A percentile compares a stretch with the other conserved stretches of the same genome.
Conservation (phyloP, 257 asterid species). For the Solanum neorickii region DNA sequence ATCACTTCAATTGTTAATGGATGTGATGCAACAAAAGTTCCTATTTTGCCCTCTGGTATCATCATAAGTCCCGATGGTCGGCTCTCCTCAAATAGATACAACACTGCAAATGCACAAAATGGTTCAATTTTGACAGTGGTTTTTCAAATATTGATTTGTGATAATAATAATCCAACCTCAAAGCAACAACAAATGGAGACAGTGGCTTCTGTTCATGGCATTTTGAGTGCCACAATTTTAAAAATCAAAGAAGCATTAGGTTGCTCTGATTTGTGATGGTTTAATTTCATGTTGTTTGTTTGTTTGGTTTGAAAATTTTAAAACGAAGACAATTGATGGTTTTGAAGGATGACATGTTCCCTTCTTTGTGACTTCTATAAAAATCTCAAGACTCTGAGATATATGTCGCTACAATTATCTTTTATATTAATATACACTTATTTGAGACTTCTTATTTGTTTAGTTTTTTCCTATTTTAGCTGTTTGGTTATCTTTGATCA, state of each 20-base stretch:
- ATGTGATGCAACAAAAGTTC: slow-evolving; percentile 15
- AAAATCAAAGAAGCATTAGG: slow-evolving; percentile 31
- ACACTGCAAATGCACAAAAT: not conserved
- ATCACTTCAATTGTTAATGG: slow-evolving; percentile 19
- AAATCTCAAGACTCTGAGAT: not conserved
- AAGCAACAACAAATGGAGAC: slow-evolving; percentile 36
- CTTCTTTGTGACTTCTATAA: not conserved
- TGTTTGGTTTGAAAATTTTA: not conserved
- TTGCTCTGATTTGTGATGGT: slow-evolving; percentile 7
- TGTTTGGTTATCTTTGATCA: not conserved
- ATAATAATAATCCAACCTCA: slow-evolving; percentile 1
- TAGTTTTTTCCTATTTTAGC: not conserved
- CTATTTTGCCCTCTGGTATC: slow-evolving; percentile 58
- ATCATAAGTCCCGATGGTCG: slow-evolving; percentile 47
- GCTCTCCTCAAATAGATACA: not conserved
- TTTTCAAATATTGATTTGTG: slow-evolving; percentile 28
- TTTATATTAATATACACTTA: not conserved
- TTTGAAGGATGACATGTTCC: not conserved
- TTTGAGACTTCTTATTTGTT: not conserved
- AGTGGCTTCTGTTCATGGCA: slow-evolving; percentile 25
- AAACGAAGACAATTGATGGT: not conserved
- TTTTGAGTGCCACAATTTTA: slow-evolving; percentile 35
- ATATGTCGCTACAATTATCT: not conserved
- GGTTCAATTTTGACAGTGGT: slow-evolving; percentile 54
- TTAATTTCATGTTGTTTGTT: not conserved